phyloP scores from a whole-genome alignment of 495 filamentous ascomycete genomes.

The Halenospora varia region DNA sequence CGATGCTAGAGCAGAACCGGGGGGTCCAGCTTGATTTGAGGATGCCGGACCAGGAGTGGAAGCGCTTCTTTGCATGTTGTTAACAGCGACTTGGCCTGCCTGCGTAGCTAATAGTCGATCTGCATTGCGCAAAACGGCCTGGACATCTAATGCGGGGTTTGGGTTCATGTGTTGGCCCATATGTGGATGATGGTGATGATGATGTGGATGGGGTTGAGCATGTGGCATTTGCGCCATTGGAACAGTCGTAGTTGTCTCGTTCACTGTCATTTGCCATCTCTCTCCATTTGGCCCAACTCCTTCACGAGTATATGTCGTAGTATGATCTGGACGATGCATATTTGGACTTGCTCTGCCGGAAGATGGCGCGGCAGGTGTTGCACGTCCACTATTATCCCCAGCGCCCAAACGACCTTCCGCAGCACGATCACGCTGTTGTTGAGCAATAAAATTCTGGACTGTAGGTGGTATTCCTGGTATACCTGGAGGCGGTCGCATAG shows the following conservation, averaged over 20 bases:
- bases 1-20: conserved; percentile 2
- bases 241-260: conserved; percentile 23
- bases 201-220: conserved; percentile 10
- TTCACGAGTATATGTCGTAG: conserved; percentile 32
- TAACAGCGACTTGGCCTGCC: conserved; percentile 35
- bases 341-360: conserved; percentile 25
- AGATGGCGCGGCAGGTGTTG: background rate
- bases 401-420: conserved; percentile 16
- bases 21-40: background rate
- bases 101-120: conserved; percentile 32
- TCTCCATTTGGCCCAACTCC: conserved; percentile 33
- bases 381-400: conserved; percentile 11
- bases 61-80: conserved; percentile 44
- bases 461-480: conserved; percentile 28
- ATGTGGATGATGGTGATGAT: conserved; percentile 12
- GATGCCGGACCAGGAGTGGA: conserved; percentile 36
- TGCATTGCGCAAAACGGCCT: conserved; percentile 36
- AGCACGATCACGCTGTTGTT: conserved; percentile 38
- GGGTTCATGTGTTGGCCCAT: background rate
- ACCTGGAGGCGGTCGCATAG: conserved; percentile 18
- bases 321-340: conserved; percentile 31
- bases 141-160: conserved; percentile 26
- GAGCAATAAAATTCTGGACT: conserved; percentile 33
- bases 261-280: conserved; percentile 29
- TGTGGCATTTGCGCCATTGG: conserved; percentile 4